Conservation (phyloP, 169 alveolate genomes). For the Eimeria necatrix region DNA sequence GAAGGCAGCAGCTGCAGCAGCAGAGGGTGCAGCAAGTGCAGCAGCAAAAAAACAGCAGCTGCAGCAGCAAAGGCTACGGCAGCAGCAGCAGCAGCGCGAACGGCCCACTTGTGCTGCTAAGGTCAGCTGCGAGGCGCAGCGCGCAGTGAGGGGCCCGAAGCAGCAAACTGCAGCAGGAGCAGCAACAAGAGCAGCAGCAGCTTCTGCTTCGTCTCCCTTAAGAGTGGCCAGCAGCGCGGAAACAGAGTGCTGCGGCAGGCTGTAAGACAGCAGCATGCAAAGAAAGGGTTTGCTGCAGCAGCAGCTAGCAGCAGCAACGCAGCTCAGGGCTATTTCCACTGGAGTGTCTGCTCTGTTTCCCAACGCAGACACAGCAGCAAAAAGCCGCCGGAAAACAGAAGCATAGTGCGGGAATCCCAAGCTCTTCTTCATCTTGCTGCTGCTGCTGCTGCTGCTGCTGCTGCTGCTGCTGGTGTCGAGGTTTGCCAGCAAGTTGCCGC, state of each 20-base stretch:
- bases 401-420: constrained; percentile 8
- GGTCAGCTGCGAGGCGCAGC: neutral
- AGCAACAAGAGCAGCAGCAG: constrained; percentile 21
- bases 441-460: neutral
- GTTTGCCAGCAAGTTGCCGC: neutral
- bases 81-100: neutral
- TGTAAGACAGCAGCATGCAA: constrained; percentile 1
- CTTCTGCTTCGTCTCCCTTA: neutral
- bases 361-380: neutral
- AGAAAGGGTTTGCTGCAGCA: constrained; percentile 29
- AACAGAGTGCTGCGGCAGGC: constrained; percentile 9
- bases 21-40: neutral
- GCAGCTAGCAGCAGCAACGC: constrained; percentile 19
- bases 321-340: neutral
- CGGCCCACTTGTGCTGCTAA: constrained; percentile 17
- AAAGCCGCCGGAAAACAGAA: neutral
- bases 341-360: constrained; percentile 20
- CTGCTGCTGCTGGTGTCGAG: constrained; percentile 1
- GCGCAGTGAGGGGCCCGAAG: neutral
- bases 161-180: constrained; percentile 12
- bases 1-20: neutral
- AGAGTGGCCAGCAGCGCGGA: constrained; percentile 7
- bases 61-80: neutral
- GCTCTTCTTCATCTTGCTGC: neutral
- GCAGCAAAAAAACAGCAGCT: neutral